Conservation (phyloP, 768 basidiomycete species). For the Hysterangium stoloniferum region DNA sequence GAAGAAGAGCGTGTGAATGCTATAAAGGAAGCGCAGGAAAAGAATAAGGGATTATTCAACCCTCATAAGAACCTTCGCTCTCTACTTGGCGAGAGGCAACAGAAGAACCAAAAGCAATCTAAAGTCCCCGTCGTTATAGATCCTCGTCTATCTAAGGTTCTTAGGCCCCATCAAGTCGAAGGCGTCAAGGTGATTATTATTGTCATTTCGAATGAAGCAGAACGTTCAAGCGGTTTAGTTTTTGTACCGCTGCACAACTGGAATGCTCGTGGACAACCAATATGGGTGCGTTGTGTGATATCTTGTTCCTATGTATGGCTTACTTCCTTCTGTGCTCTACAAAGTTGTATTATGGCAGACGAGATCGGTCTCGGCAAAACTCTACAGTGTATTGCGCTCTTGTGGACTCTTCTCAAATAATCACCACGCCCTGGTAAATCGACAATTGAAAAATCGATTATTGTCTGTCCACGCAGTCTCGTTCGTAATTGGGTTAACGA, state of each 20-base stretch:
- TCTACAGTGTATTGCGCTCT: conserved; percentile 88
- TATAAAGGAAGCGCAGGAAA: conserved; percentile 56
- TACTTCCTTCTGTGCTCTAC: background rate
- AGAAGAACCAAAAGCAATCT: conserved; percentile 51
- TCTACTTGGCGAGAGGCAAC: conserved; percentile 63
- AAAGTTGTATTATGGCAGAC: conserved; percentile 98
- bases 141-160: conserved; percentile 74
- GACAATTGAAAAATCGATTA: conserved; percentile 94
- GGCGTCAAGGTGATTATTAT: conserved; percentile 74
- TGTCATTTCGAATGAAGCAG: conserved; percentile 7
- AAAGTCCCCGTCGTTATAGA: conserved; percentile 98
- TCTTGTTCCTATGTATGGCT: background rate
- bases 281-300: conserved; percentile 26
- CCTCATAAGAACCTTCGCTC: conserved; percentile 88
- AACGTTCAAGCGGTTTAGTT: conserved; percentile 46
- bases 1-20: conserved; percentile 62
- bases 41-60: conserved; percentile 68
- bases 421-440: conserved; percentile 82
- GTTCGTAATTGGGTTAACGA: conserved; percentile 99
- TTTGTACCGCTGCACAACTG: conserved; percentile 90
- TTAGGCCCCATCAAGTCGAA: conserved; percentile 96
- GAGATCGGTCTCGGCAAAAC: conserved; percentile 99
- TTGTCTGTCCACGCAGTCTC: conserved; percentile 92
- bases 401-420: conserved; percentile 95
- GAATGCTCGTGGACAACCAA: conserved; percentile 85